Base-by-base conservation (phyloP, 139 green algal genomes). In the Chlamydomonas asymmetrica region DNA sequence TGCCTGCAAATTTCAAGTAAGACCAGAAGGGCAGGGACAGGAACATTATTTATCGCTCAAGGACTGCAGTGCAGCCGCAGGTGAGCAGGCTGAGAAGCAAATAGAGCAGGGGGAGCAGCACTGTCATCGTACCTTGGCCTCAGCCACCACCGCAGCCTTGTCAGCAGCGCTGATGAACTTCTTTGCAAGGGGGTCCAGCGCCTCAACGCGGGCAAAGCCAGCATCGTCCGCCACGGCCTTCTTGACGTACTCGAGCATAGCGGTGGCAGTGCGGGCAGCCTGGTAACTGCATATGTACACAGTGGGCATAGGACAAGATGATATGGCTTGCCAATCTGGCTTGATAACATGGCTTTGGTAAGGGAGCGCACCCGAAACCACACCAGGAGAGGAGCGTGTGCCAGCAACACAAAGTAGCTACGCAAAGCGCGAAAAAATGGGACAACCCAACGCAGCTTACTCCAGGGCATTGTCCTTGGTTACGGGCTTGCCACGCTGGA, bases 241-340 rank as follows among this genome's bases (percentile, higher is more conserved):
- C 57, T 92, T 87, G 4, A 97, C 80, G 85, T 87, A 97, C 27
- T 85, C 73, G 29, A 93, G 35, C 75, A 97, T 94, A 9, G 63
- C 85, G 35, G 88, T 78, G 4, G 66, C 29, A 4, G 80, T 89
- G 65, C 92, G 89, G 59, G 70, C 89, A 64, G 78, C 71, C 29
- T 89, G 69, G 83, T 97, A 96, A 54, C 89, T 96, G 90, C 70
- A 70, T 3, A n/a, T n/a, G n/a, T n/a, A 56, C 20, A 20, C 48
- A 56, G 20, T 20, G 16, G 48, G 16, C 16, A 27, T 56, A 56
- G 20, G 16, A n/a, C n/a, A n/a, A n/a, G n/a, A n/a, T n/a, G n/a
- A n/a, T n/a, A n/a, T n/a, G n/a, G n/a, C n/a, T n/a, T n/a, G n/a
- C n/a, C n/a, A n/a, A n/a, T n/a, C n/a, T n/a, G n/a, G n/a, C n/a